A percentile compares a stretch with the other conserved stretches of the same genome.
These are phyloP conservation scores for Agarophyton chilense DNA, from an alignment of 23 red algal genomes.

Conservation along the genomic window DNA sequence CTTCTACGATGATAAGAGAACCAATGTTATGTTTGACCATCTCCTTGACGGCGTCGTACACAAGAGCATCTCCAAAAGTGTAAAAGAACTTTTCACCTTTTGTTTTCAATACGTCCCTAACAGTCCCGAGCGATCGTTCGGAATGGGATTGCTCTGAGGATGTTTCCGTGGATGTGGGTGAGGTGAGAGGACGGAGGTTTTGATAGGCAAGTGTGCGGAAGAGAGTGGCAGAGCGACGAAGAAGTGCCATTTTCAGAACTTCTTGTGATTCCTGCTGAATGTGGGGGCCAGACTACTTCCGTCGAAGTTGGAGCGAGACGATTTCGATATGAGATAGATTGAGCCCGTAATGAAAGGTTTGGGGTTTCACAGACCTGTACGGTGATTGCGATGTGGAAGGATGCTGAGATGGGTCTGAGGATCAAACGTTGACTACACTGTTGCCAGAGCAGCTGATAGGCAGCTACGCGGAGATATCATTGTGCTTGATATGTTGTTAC, in stretches of 20 bases:
- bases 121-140: conserved; percentile 43
- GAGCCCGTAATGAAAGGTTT: too few species aligned
- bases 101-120: conserved; percentile 70
- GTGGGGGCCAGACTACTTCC: too few species aligned
- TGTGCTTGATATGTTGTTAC: too few species aligned
- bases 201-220: background rate
- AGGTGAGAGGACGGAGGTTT: background rate
- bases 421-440: too few species aligned
- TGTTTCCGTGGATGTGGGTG: background rate
- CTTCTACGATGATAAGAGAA: conserved; percentile 85
- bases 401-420: too few species aligned
- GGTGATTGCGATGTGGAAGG: too few species aligned
- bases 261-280: too few species aligned
- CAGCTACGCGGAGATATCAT: too few species aligned
- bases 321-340: too few species aligned
- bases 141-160: background rate
- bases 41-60: conserved; percentile 81
- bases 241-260: background rate
- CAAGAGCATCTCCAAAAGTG: conserved; percentile 67
- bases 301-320: too few species aligned
- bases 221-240: conserved; percentile 15
- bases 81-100: conserved; percentile 86
- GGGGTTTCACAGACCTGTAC: too few species aligned
- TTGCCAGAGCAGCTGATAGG: too few species aligned
- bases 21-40: conserved; percentile 99